A percentile compares a stretch with the other conserved stretches of the same genome.
Evolutionary conservation across 176 grass and related monocot species (phyloP).

Genomic region (Aechmea fasciata): DNA sequence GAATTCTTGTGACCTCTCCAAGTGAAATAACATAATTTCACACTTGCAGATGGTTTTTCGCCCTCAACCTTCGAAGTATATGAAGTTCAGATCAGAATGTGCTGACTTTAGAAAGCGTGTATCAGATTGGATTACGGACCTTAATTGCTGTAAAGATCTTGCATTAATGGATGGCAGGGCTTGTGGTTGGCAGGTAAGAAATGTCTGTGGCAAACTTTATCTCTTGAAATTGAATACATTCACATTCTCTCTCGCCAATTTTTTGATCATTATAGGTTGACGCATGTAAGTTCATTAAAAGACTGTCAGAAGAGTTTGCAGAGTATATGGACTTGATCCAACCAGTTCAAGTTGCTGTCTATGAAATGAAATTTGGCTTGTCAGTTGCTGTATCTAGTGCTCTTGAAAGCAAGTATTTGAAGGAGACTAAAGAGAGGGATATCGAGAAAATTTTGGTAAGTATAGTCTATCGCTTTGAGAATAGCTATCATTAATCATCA

Average conservation of each 20-base stretch:
- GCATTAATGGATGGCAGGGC: conserved; percentile 45
- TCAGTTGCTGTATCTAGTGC: conserved; percentile 59
- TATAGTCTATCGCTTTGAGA: neutral
- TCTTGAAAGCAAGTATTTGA: conserved; percentile 61
- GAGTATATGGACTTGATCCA: conserved; percentile 85
- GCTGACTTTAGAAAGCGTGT: conserved; percentile 47
- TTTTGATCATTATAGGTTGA: conserved; percentile 33
- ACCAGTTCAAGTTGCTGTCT: conserved; percentile 88
- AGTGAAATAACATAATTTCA: neutral
- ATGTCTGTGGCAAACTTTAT: conserved; percentile 9
- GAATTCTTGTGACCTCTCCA: too few species aligned
- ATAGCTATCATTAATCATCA: neutral
- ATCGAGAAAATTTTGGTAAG: conserved; percentile 60
- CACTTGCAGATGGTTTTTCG: conserved; percentile 73
- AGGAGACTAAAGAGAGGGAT: conserved; percentile 46
- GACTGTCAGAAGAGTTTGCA: conserved; percentile 63
- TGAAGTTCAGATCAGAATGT: conserved; percentile 55
- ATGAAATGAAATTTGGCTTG: conserved; percentile 97
- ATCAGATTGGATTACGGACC: conserved; percentile 32
- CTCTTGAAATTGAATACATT: too few species aligned
- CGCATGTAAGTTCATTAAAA: conserved; percentile 55
- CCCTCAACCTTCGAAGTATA: conserved; percentile 53
- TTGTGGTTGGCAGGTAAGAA: conserved; percentile 79
- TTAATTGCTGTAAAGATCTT: conserved; percentile 32
- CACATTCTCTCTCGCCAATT: conserved; percentile 3